phyloP scores from a whole-genome alignment of 2,329 filamentous ascomycete genomes.

The Stagonosporopsis cucurbitacearum region DNA sequence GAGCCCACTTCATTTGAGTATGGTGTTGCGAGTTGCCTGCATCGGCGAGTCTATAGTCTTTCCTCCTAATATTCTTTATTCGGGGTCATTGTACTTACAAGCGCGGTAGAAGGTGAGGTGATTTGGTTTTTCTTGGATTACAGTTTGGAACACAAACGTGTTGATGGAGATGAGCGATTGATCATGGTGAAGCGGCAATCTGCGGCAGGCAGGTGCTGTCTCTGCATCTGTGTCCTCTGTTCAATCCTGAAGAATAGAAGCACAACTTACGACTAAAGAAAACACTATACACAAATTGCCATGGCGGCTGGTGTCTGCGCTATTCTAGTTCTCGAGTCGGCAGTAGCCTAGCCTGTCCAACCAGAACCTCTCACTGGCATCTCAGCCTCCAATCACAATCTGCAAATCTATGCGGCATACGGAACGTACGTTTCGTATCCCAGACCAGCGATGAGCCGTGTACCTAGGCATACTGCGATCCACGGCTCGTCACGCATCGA shows the following conservation, averaged over 20 bases:
- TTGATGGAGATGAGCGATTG: slow-evolving; percentile 6
- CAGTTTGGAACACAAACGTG: slow-evolving; percentile 6
- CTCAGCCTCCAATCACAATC: slow-evolving; percentile 1
- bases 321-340: background rate
- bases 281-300: background rate
- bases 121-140: slow-evolving; percentile 18
- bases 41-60: slow-evolving; percentile 25
- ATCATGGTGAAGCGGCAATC: slow-evolving; percentile 16
- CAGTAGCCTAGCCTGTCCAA: slow-evolving; percentile 2
- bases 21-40: slow-evolving; percentile 22
- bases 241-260: slow-evolving; percentile 18
- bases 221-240: slow-evolving; percentile 13
- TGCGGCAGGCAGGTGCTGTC: slow-evolving; percentile 9
- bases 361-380: background rate
- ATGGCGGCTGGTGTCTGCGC: slow-evolving; percentile 1
- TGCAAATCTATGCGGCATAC: background rate
- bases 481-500: slow-evolving; percentile 11
- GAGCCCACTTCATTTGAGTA: slow-evolving; percentile 20
- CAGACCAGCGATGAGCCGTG: slow-evolving; percentile 1
- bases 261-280: slow-evolving; percentile 14
- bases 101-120: slow-evolving; percentile 27
- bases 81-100: slow-evolving; percentile 19
- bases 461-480: slow-evolving; percentile 8
- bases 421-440: slow-evolving; percentile 1
- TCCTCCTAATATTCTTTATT: slow-evolving; percentile 28